Conservation (phyloP, 2,329 filamentous ascomycete species). For the Colletotrichum sp. region DNA sequence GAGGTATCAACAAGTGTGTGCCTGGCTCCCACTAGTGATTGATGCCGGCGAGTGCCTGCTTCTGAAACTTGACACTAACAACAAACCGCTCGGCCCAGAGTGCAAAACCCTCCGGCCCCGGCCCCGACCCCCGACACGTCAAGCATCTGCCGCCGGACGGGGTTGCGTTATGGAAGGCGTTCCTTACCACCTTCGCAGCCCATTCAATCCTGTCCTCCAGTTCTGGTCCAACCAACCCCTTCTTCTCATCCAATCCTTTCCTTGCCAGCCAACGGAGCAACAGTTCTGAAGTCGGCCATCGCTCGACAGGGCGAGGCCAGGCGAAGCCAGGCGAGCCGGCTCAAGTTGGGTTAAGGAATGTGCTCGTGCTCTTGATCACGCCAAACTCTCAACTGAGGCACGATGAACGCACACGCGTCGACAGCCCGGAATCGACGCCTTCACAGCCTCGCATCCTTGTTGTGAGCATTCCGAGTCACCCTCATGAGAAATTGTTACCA, state of each 20-base stretch:
- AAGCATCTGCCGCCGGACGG: background rate
- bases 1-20: background rate
- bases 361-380: background rate
- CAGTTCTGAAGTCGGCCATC: background rate
- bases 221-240: background rate
- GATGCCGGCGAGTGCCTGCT: background rate
- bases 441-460: background rate
- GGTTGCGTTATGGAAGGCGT: background rate
- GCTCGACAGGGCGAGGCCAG: background rate
- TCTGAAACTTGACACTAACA: slow-evolving; percentile 3
- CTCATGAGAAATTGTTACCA: background rate
- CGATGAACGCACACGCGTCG: slow-evolving; percentile 3
- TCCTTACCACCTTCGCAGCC: background rate
- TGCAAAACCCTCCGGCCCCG: background rate
- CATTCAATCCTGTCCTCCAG: background rate
- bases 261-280: background rate
- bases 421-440: background rate
- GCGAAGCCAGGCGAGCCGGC: background rate
- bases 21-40: background rate
- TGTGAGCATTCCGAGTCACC: background rate
- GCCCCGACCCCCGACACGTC: background rate
- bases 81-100: background rate
- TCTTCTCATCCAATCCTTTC: background rate
- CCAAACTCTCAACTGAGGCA: background rate
- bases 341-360: background rate